Conservation (phyloP, 108 stramenopile species). For the Nannochloropsis gaditana region DNA sequence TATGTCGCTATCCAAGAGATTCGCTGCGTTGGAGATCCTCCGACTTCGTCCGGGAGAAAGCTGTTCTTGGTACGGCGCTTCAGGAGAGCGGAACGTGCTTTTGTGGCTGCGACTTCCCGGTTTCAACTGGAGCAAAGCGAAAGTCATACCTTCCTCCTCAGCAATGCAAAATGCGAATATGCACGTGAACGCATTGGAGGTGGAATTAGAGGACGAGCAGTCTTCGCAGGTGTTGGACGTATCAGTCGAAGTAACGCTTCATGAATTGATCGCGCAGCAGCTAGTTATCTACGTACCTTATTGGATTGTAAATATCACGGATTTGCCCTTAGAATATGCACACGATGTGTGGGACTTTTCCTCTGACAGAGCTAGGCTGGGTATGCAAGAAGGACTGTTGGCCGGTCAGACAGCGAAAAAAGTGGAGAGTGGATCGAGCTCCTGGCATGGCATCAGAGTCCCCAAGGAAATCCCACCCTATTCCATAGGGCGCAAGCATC, state of each 20-base stretch:
- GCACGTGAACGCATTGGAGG: not conserved
- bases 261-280: not conserved
- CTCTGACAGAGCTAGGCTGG: not conserved
- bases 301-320: conserved; percentile 45
- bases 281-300: conserved; percentile 40
- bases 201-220: not conserved
- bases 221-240: not conserved
- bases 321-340: conserved; percentile 30
- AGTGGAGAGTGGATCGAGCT: not conserved
- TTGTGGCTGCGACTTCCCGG: not conserved
- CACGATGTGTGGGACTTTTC: conserved; percentile 23
- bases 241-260: not conserved
- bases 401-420: not conserved
- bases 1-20: not conserved
- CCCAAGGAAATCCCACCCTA: not conserved
- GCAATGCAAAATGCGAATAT: not conserved
- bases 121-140: not conserved
- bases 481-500: not conserved
- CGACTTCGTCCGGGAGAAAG: not conserved
- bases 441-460: not conserved
- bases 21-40: not conserved
- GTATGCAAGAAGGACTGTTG: not conserved
- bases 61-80: conserved; percentile 10
- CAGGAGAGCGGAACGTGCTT: not conserved
- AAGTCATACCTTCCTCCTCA: not conserved